Conservation (phyloP, 345 rosid genomes). For the Balakata baccata region DNA sequence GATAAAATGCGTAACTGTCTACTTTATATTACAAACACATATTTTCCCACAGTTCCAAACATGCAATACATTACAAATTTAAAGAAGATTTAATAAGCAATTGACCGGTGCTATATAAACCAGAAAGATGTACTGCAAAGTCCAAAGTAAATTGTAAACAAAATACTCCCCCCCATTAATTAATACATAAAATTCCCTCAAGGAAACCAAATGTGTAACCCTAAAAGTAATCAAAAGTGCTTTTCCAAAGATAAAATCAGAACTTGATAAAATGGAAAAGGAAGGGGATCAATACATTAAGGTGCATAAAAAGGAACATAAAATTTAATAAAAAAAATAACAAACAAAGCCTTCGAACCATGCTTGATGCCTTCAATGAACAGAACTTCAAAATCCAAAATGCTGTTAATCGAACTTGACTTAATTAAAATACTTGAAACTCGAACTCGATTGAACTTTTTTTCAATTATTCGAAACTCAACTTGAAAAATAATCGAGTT, state of each 20-base stretch:
- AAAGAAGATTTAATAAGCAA: background rate
- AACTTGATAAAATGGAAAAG: background rate
- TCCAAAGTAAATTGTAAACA: slow-evolving; percentile 44
- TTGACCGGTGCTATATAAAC: background rate
- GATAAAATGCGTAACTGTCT: background rate
- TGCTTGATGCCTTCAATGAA: background rate
- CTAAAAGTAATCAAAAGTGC: background rate
- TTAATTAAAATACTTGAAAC: no score
- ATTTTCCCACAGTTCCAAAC: background rate
- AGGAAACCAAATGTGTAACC: background rate
- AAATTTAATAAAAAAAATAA: background rate
- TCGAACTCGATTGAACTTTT: no score
- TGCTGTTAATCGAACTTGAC: no score
- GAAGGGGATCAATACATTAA: background rate
- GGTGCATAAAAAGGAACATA: background rate
- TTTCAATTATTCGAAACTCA: no score
- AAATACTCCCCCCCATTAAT: background rate
- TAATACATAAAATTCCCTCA: background rate
- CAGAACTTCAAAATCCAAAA: background rate
- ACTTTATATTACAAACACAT: background rate
- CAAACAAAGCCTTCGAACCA: background rate
- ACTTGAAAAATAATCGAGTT: no score
- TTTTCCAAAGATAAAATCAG: background rate
- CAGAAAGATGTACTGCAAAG: slow-evolving; percentile 58
- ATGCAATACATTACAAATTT: background rate